Base-by-base conservation (phyloP, 1,139 yeast species). In the Suhomyces maxii region DNA sequence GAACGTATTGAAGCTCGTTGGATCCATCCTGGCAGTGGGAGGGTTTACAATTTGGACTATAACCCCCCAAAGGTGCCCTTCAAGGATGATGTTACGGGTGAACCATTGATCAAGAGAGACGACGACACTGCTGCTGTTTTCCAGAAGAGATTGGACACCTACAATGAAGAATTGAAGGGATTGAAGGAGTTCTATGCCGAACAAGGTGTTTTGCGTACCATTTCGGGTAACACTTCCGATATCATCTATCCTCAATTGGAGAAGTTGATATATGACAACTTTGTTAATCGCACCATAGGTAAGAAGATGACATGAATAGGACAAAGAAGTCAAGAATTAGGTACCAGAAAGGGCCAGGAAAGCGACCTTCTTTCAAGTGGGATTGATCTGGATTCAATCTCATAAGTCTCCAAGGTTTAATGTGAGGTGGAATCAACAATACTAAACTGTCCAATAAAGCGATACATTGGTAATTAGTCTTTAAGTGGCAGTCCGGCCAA, bases 61-160 rank as follows among this genome's bases (percentile, higher is more conserved):
- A 89, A 88, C 57, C 97, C 97, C 3, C 98, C 98, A 2, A 85
- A 84, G 55, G 78, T 76, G 1, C 82, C 90, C 0, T 95, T 89
- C 42, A 76, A 69, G 50, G 98, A 91, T 61, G 97, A 91, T 61
- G 60, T 89, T 2, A 91, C 98, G 0, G 97, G 97, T 0, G 97
- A 91, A 59, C 84, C 89, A 1, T 71, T 91, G 48, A 67, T 79
- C 31, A 88, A 89, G 64, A 76, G 98, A 47, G 76, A 83, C 0
- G 98, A 91, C 58, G 98, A 91, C 60, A 87, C 84, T 0, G 73
- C 74, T 1, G 85, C 76, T 51, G 86, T 86, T 1, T 86, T 90
- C 59, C 79, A 78, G 52, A 77, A 78, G 55, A 70, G 98, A 53
- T 68, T 91, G 47, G 82, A 79, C 41, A 73, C 76, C 41, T 89